Conservation (phyloP, 2,329 filamentous ascomycete genomes). For the Arthrinium phaeospermum region DNA sequence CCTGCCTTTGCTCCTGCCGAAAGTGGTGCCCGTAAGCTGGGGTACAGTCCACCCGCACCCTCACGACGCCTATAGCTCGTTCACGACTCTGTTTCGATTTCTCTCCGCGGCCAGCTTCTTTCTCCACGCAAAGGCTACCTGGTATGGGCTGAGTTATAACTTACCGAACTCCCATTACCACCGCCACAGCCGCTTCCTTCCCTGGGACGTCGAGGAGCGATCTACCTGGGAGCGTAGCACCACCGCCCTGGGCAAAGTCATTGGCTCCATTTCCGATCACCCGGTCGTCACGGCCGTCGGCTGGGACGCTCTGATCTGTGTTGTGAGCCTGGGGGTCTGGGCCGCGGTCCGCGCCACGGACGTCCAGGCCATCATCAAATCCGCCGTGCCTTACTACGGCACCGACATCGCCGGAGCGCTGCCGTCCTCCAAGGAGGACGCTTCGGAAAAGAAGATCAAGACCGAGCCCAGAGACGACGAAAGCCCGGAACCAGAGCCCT, state of each 20-base stretch:
- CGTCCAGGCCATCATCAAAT: slow-evolving; percentile 53
- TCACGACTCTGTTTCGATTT: slow-evolving; percentile 53
- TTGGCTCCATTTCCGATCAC: slow-evolving; percentile 59
- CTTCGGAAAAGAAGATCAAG: slow-evolving; percentile 23
- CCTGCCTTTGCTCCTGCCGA: slow-evolving; percentile 51
- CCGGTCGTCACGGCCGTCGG: slow-evolving; percentile 62
- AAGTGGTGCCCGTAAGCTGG: slow-evolving; percentile 54
- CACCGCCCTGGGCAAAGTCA: slow-evolving; percentile 51
- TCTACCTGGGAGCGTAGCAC: slow-evolving; percentile 51
- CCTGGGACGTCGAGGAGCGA: slow-evolving; percentile 51
- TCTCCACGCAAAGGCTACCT: slow-evolving; percentile 52
- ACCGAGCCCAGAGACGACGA: slow-evolving; percentile 26
- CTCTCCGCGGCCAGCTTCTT: slow-evolving; percentile 50
- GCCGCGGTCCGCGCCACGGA: slow-evolving; percentile 59
- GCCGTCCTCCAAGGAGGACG: neutral
- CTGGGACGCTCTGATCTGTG: slow-evolving; percentile 63
- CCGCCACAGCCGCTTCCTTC: slow-evolving; percentile 52
- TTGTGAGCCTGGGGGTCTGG: slow-evolving; percentile 61
- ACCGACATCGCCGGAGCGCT: neutral
- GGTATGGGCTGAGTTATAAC: slow-evolving; percentile 51
- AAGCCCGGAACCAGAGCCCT: slow-evolving; percentile 20
- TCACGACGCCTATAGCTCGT: slow-evolving; percentile 46
- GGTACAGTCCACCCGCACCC: slow-evolving; percentile 50
- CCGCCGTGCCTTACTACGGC: slow-evolving; percentile 40
- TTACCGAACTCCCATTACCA: slow-evolving; percentile 54